Percentiles rank a stretch among this genome's conserved stretches.
Conservation (phyloP, 495 filamentous ascomycete genomes). For the Pyronema domesticum region DNA sequence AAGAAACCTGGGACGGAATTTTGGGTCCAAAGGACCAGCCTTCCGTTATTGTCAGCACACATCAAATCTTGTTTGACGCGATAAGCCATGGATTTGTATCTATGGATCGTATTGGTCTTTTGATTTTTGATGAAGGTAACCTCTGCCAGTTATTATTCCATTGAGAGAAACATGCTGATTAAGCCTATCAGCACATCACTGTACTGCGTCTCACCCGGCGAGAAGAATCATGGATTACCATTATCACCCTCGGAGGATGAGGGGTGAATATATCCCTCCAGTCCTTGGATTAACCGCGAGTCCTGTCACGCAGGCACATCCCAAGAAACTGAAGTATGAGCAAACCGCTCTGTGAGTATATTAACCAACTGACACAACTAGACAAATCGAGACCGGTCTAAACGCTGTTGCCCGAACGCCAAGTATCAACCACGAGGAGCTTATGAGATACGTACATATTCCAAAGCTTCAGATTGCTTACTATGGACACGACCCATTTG, state of each 20-base stretch:
- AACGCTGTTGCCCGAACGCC: conserved; percentile 58
- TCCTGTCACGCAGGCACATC: conserved; percentile 45
- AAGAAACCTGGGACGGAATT: conserved; percentile 53
- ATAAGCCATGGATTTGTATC: conserved; percentile 62
- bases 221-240: conserved; percentile 62
- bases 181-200: conserved; percentile 45
- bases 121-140: conserved; percentile 82
- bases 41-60: conserved; percentile 18
- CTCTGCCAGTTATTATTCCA: neutral
- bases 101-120: conserved; percentile 44
- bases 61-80: conserved; percentile 45
- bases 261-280: conserved; percentile 35
- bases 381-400: conserved; percentile 55
- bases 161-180: neutral
- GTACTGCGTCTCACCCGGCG: conserved; percentile 43
- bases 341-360: neutral
- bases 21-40: conserved; percentile 26
- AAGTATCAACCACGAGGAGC: conserved; percentile 48
- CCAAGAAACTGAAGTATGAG: conserved; percentile 31
- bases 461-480: conserved; percentile 40
- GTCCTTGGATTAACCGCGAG: conserved; percentile 80
- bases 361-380: conserved; percentile 15
- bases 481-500: conserved; percentile 25
- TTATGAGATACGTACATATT: conserved; percentile 47
- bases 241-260: conserved; percentile 39